phyloP scores from a whole-genome alignment of 805 yeast species.

The Lipomyces lipofer region DNA sequence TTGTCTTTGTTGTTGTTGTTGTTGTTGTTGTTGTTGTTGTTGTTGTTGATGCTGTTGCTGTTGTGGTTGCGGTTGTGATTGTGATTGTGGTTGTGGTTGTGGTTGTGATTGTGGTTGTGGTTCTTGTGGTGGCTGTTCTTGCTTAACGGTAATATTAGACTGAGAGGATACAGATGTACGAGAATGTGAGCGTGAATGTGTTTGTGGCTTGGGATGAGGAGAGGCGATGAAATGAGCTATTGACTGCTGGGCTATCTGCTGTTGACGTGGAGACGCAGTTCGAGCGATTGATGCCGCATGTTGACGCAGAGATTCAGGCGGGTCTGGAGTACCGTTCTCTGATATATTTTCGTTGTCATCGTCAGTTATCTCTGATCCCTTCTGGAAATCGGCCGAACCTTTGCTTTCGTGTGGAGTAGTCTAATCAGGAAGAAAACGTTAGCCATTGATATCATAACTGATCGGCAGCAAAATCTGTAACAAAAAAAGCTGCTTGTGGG shows the following conservation, averaged over 20 bases:
- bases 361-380: conserved; percentile 41
- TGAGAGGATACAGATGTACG: not conserved
- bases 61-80: not conserved
- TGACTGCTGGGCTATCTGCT: conserved; percentile 2
- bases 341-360: conserved; percentile 38
- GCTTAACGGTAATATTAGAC: not conserved
- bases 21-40: not conserved
- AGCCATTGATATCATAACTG: not conserved
- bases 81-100: not conserved
- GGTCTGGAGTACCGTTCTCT: conserved; percentile 5
- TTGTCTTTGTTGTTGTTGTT: not conserved
- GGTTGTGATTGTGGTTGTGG: conserved; percentile 4
- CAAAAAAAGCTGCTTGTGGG: not conserved
- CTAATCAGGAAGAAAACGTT: not conserved
- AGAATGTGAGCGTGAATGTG: conserved; percentile 10
- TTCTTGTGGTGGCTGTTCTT: conserved; percentile 29
- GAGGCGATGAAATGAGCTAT: not conserved
- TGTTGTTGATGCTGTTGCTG: not conserved
- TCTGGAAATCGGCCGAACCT: conserved; percentile 32
- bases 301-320: not conserved
- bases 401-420: conserved; percentile 25
- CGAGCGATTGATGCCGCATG: not conserved
- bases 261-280: not conserved
- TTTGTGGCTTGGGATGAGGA: conserved; percentile 5
- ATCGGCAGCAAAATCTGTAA: not conserved